Evolutionary conservation across 1,284 basidiomycete genomes (phyloP), one percentile per base, ranked within the genome.

Genomic region (Moesziomyces globuligerus): DNA sequence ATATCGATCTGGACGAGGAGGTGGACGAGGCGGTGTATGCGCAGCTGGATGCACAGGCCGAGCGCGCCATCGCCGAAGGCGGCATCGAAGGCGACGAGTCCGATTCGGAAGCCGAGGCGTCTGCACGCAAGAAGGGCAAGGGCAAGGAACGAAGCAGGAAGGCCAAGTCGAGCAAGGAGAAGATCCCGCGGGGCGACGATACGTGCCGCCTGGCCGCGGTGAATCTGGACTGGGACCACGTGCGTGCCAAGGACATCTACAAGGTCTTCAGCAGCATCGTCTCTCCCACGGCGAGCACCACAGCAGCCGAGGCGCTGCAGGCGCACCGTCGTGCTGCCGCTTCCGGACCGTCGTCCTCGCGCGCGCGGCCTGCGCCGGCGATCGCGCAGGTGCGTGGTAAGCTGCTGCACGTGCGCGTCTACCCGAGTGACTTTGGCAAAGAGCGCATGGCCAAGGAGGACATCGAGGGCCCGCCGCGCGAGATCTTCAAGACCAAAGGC

Each of bases 221-320:
- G 73, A 98, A 98, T 82, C 87, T 98, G 60, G 96, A 99, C 84
- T 99, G 96, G 96, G 96, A 98, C 83, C 89, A 98, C 84, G 88
- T 98, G 53, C 90, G 91, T 46, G 93, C 95, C 1, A 86, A 86
- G 32, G 94, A 98, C 83, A 85, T 99, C 23, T 97, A 89, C 87
- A 93, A 92, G 83, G 91, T 98, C 39, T 94, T 93, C 83, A 89
- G 92, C 32, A 97, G 94, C 4, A 87, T 95, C 49, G 86, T 97
- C 18, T 57, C 86, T n/a, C 78, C 80, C 11, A 66, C 72, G 29
- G 76, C 81, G 9, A 37, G 70, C 29, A 26, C 67, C 47, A 51
- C 66, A n/a, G 70, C 65, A 18, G 62, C 50, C 17, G 62, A 57
- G 15, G 72, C 72, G 7, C 54, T 56, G 2, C 48, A 59, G 25